Conservation (phyloP, 805 yeast genomes). For the Yarrowia alimentaria region DNA sequence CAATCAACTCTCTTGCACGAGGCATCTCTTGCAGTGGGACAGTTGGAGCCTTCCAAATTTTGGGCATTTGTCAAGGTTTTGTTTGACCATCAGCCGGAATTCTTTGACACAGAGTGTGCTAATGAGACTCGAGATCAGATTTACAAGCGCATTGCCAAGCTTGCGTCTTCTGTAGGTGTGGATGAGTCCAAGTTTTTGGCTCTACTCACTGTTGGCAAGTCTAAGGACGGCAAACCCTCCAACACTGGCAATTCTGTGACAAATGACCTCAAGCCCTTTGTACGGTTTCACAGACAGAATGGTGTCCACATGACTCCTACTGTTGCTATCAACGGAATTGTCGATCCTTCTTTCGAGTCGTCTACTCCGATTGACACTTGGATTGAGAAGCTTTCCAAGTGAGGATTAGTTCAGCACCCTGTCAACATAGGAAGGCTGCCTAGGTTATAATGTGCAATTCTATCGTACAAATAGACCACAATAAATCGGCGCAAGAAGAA, state of each 20-base stretch:
- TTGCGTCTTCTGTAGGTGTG: constrained; percentile 46
- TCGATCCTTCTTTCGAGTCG: constrained; percentile 57
- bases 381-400: constrained; percentile 36
- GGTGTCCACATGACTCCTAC: constrained; percentile 88
- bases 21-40: constrained; percentile 67
- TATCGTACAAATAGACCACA: no score
- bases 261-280: constrained; percentile 68
- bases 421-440: no score
- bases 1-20: constrained; percentile 67
- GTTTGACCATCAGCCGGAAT: constrained; percentile 54
- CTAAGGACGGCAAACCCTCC: constrained; percentile 40
- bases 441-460: no score
- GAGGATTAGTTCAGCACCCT: no score
- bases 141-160: constrained; percentile 51
- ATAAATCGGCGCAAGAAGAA: no score
- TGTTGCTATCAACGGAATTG: constrained; percentile 66
- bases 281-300: constrained; percentile 68
- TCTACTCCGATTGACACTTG: constrained; percentile 53
- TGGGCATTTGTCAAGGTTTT: constrained; percentile 57
- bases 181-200: constrained; percentile 41
- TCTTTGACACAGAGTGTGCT: constrained; percentile 61
- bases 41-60: constrained; percentile 50
- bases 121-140: constrained; percentile 56
- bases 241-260: constrained; percentile 61
- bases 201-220: constrained; percentile 39